Percentiles rank a stretch among this genome's conserved stretches.
Conservation (phyloP, 495 filamentous ascomycete species). For the Symbiotaphrina buchneri region DNA sequence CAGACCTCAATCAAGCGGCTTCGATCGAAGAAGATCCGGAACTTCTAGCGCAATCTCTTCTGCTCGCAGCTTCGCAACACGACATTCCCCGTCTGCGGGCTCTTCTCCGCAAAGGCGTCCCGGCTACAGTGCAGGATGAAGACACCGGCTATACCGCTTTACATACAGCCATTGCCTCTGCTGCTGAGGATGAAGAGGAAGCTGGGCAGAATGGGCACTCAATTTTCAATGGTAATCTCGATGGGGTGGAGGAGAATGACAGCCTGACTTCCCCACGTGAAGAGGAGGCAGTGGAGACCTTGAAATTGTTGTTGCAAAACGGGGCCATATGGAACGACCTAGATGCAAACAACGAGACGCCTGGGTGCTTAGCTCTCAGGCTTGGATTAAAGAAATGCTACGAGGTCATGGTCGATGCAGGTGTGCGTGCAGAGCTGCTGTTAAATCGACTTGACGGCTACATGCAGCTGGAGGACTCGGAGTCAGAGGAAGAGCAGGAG, state of each 20-base stretch:
- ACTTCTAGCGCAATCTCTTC: constrained; percentile 20
- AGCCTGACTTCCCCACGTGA: constrained; percentile 12
- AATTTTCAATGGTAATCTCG: constrained; percentile 8
- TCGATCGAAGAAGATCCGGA: constrained; percentile 9
- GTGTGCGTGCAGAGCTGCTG: constrained; percentile 75
- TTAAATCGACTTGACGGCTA: constrained; percentile 59
- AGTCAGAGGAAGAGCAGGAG: constrained; percentile 29
- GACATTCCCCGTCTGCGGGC: constrained; percentile 50
- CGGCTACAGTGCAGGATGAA: constrained; percentile 59
- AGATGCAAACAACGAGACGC: constrained; percentile 67
- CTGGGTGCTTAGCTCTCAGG: constrained; percentile 63
- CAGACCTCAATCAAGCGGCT: not conserved
- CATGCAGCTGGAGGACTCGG: constrained; percentile 40
- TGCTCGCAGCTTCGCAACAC: constrained; percentile 69
- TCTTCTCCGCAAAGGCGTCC: constrained; percentile 37
- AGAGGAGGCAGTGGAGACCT: constrained; percentile 35
- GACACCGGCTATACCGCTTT: constrained; percentile 73
- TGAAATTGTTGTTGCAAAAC: constrained; percentile 57
- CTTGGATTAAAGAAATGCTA: constrained; percentile 56
- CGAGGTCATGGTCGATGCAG: constrained; percentile 70
- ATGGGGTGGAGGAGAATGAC: constrained; percentile 8
- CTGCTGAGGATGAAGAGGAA: constrained; percentile 17
- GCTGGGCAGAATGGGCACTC: constrained; percentile 22
- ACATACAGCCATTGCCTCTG: constrained; percentile 59
- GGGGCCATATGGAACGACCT: constrained; percentile 97